Base-by-base conservation (phyloP, 306 rosid species). In the Dryas alaskensis region DNA sequence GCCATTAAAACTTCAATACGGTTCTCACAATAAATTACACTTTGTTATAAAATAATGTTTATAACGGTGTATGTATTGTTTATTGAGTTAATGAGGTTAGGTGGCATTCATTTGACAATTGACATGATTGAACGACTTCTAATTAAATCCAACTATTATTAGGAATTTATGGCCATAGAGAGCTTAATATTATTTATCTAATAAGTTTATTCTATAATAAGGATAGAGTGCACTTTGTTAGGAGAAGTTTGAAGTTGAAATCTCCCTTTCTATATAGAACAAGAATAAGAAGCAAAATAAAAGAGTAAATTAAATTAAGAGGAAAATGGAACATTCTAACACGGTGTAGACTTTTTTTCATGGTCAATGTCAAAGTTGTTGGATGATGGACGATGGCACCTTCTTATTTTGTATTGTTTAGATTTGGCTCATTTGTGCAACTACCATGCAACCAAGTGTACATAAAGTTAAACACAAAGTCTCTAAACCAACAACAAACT, bases 281-380 rank as follows among this genome's bases (percentile, higher is more conserved):
- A 7, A 65, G 25, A 17, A n/a, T 31, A 63, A 12, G 1, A 42
- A n/a, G 45, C n/a, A 19, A 42, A 65, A 65, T 40, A 11, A 14
- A 64, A 5, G 3, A n/a, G 59, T 2, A 53, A n/a, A 53, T 31
- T 31, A 31, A 1, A 31, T 31, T 31, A 1, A 1, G 37, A 6
- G 8, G 11, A 53, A 53, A 53, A 53, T 53, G 19, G 19, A 53
- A 53, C n/a, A 53, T 17, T 9, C 8, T 17, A 3, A 53, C n/a
- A 17, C 59, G 10, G 59, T 25, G 62, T 8, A 39, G 62, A 58
- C 13, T 37, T 10, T 46, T 10, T 8, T 66, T 9, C 12, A 6
- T 46, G 5, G 69, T 72, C 82, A 78, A 72, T 69, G 78, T 65
- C 78, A 48, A 40, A 78, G 67, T 49, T 9, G 69, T 78, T 65